Evolutionary conservation across 805 yeast species (phyloP).

Genomic region (Naumovozyma baii): DNA sequence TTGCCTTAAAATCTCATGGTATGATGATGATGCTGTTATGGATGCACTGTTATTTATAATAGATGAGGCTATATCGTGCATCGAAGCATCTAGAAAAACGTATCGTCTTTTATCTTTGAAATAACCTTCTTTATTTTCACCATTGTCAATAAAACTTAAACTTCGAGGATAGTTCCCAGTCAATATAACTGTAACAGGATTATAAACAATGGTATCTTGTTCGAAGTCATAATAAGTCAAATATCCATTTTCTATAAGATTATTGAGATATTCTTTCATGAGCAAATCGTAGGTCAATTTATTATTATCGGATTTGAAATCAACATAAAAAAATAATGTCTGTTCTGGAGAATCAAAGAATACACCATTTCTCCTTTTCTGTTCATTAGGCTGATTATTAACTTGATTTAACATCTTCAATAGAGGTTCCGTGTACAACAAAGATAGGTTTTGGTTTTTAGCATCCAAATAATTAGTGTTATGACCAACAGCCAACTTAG

Average conservation of each 20-base stretch:
- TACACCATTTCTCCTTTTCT: constrained; percentile 30
- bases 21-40: constrained; percentile 37
- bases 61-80: constrained; percentile 24
- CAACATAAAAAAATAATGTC: constrained; percentile 55
- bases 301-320: constrained; percentile 46
- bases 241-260: constrained; percentile 40
- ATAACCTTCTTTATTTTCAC: constrained; percentile 8
- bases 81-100: constrained; percentile 40
- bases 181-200: constrained; percentile 53
- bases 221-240: constrained; percentile 40
- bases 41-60: constrained; percentile 9
- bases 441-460: constrained; percentile 35
- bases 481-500: constrained; percentile 63
- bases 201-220: constrained; percentile 30
- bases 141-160: constrained; percentile 7
- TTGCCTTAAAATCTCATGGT: constrained; percentile 17
- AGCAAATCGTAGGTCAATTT: constrained; percentile 37
- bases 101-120: constrained; percentile 22
- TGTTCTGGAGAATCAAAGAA: constrained; percentile 37
- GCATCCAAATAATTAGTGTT: constrained; percentile 38
- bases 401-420: constrained; percentile 38
- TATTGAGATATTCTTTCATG: constrained; percentile 34
- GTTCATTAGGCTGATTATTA: constrained; percentile 27
- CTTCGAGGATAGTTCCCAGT: constrained; percentile 54
- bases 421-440: constrained; percentile 48